Conservation (phyloP, 2,329 filamentous ascomycete genomes). For the Hymenoscyphus occultus region DNA sequence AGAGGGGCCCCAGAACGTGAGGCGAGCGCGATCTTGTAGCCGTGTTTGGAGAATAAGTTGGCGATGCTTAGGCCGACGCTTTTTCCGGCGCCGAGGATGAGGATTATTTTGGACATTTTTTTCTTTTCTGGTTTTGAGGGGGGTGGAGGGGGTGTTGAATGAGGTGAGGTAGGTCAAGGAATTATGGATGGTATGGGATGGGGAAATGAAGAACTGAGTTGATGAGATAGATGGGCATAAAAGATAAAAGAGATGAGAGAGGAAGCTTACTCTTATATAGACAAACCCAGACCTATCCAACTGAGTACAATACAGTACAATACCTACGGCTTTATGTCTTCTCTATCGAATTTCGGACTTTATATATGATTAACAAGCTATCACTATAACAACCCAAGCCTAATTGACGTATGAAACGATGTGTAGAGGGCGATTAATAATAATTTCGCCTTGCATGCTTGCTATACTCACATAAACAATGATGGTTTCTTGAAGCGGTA, state of each 20-base stretch:
- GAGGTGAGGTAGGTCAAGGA: not conserved
- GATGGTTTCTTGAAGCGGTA: not conserved
- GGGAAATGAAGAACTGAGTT: not conserved
- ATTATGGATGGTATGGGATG: not conserved
- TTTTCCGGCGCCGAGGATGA: conserved; percentile 43
- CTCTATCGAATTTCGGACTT: not conserved
- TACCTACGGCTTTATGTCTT: too few species aligned
- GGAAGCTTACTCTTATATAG: not conserved
- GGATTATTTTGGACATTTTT: conserved; percentile 21
- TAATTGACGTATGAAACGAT: too few species aligned
- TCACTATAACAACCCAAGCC: not conserved
- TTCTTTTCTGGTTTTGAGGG: not conserved
- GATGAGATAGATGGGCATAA: not conserved
- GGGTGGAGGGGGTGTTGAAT: not conserved
- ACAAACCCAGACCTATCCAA: too few species aligned
- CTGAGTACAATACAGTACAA: too few species aligned
- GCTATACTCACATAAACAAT: too few species aligned
- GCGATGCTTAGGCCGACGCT: conserved; percentile 39
- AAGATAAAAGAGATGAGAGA: not conserved
- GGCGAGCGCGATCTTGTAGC: conserved; percentile 43
- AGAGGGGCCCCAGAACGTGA: conserved; percentile 25
- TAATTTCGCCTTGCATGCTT: too few species aligned
- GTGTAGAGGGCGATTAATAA: too few species aligned
- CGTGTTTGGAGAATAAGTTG: conserved; percentile 38
- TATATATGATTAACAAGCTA: not conserved